Evolutionary conservation across 2,329 filamentous ascomycete species (phyloP).

Genomic region (Diaporthe helianthi): DNA sequence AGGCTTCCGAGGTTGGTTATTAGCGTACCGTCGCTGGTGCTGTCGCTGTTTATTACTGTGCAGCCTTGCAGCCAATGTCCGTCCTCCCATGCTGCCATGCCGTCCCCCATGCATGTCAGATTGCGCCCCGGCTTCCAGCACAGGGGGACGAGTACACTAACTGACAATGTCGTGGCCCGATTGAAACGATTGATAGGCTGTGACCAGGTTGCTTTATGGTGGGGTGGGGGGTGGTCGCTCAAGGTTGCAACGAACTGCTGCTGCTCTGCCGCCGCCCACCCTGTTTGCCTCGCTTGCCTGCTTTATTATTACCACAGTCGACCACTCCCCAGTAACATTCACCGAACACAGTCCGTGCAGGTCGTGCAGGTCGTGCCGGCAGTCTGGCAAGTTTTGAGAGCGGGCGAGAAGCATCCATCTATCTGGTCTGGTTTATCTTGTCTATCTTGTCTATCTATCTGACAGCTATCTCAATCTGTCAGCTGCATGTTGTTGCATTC

Average conservation of each 20-base stretch:
- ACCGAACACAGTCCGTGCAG: background rate
- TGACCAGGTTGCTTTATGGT: no score
- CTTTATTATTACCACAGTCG: background rate
- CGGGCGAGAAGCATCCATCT: background rate
- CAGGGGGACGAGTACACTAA: background rate
- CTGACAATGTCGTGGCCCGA: background rate
- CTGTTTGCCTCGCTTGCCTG: constrained; percentile 27
- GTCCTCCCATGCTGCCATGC: no score
- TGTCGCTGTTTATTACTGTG: background rate
- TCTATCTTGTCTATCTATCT: background rate
- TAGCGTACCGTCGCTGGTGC: background rate
- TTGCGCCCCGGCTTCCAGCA: background rate
- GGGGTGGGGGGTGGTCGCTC: background rate
- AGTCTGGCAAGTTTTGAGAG: background rate
- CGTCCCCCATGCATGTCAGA: constrained; percentile 4
- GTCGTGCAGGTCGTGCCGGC: background rate
- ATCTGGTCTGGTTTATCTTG: no score
- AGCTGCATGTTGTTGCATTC: background rate
- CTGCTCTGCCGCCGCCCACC: constrained; percentile 1
- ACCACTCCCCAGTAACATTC: background rate
- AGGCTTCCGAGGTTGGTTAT: no score
- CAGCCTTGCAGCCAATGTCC: no score
- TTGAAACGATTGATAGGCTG: constrained; percentile 11
- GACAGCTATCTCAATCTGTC: background rate
- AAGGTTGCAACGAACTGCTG: constrained; percentile 32